Evolutionary conservation across 2,329 filamentous ascomycete genomes (phyloP).

Genomic region (Penicillium italicum): DNA sequence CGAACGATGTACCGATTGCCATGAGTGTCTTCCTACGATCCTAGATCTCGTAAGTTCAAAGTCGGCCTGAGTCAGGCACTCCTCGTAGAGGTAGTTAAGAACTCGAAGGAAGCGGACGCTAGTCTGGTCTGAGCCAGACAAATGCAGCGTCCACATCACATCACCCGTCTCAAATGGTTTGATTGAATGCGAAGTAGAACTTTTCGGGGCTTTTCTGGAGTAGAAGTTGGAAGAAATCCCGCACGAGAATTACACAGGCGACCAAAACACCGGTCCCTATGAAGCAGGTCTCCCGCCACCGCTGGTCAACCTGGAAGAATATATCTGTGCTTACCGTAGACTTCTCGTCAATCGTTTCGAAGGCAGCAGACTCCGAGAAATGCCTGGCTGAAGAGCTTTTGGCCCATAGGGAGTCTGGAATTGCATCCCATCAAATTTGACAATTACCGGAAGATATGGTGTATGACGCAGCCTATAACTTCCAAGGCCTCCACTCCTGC

Average conservation of each 20-base stretch:
- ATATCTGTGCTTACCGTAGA: background rate
- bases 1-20: background rate
- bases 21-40: background rate
- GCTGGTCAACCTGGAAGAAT: background rate
- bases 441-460: background rate
- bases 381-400: background rate
- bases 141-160: background rate
- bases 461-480: background rate
- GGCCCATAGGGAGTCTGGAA: background rate
- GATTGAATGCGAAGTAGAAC: background rate
- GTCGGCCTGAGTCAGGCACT: background rate
- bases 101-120: background rate
- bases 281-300: background rate
- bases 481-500: no score
- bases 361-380: background rate
- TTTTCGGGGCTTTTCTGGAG: background rate
- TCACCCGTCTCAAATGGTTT: background rate
- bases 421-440: background rate
- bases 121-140: background rate
- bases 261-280: background rate
- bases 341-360: background rate
- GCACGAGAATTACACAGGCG: background rate
- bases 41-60: background rate
- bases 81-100: background rate
- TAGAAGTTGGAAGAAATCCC: background rate